Evolutionary conservation across 2,329 filamentous ascomycete species (phyloP), one percentile per base, ranked within the genome.

Genomic region (Paradendryphiella salina): DNA sequence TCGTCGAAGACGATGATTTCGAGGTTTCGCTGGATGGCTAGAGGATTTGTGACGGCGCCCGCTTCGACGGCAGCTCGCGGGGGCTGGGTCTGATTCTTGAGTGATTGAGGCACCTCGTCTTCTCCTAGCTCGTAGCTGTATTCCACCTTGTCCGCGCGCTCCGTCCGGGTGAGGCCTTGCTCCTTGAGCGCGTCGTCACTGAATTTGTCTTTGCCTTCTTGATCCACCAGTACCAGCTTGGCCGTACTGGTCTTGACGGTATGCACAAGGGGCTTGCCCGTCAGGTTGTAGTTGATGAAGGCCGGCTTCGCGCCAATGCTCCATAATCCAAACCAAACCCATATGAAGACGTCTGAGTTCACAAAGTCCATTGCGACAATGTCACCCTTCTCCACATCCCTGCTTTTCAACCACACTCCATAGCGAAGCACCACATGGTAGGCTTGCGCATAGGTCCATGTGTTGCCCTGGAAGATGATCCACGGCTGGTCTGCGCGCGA

Each of bases 241-340:
- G 83, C 77, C 3, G 77, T 78, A 40, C 81, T 82, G 44, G 87
- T 78, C 52, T 77, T 78, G 29, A 89, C 66, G 46, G 85, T 89
- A 55, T 75, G 72, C 2, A 73, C 48, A 33, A 75, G 55, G 10
- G 69, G 57, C 54, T 66, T 65, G n/a, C 67, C 71, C 1, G 64
- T 69, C 37, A 73, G 43, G 47, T 74, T 74, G 49, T 72, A 73
- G 48, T 75, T 75, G 57, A 75, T 65, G 46, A 74, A 73, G 0
- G 70, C 70, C 2, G 72, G 71, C 51, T 67, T 69, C 39, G 70
- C 71, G 4, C 72, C 72, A 35, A 75, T 69, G 29, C 65, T 67
- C 66, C 70, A 73, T 6, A 73, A 56, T 3, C 69, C 72, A 35
- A 66, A 72, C 72, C 72, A 74, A 13, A 73, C 46, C 67, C 70